These are phyloP conservation scores for Venturia oleaginea DNA, from an alignment of 2,329 filamentous ascomycete genomes.

Conservation along the genomic window DNA sequence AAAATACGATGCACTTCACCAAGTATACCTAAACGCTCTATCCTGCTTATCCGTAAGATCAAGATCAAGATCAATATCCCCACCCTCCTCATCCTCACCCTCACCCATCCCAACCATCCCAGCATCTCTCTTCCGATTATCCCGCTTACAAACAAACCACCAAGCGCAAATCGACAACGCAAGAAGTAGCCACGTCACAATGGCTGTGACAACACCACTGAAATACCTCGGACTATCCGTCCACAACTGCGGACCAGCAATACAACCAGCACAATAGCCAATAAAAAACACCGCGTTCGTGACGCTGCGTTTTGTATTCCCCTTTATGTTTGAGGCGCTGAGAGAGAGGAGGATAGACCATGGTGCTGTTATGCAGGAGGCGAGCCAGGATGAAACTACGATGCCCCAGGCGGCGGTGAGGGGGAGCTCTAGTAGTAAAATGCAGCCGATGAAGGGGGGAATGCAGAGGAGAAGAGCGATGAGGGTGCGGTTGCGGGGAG, in stretches of 20 bases:
- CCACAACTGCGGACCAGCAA: slow-evolving; percentile 28
- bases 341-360: slow-evolving; percentile 37
- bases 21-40: neutral
- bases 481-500: neutral
- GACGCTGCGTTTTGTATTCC: slow-evolving; percentile 42
- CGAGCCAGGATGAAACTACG: slow-evolving; percentile 40
- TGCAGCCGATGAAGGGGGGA: neutral
- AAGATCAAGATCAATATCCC: neutral
- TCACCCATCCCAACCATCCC: neutral
- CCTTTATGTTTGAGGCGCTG: slow-evolving; percentile 41
- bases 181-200: slow-evolving; percentile 32
- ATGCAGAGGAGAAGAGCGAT: neutral
- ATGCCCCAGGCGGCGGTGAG: slow-evolving; percentile 37
- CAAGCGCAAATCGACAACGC: neutral
- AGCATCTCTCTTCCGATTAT: neutral
- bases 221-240: slow-evolving; percentile 37
- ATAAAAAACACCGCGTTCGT: slow-evolving; percentile 43
- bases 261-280: slow-evolving; percentile 40
- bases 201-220: slow-evolving; percentile 37
- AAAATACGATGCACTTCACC: neutral
- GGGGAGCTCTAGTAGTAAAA: neutral
- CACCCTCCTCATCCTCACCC: neutral
- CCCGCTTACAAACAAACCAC: neutral
- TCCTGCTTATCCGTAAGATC: neutral
- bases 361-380: slow-evolving; percentile 35